Evolutionary conservation across 805 yeast genomes (phyloP).

Genomic region (Lachancea fermentati): DNA sequence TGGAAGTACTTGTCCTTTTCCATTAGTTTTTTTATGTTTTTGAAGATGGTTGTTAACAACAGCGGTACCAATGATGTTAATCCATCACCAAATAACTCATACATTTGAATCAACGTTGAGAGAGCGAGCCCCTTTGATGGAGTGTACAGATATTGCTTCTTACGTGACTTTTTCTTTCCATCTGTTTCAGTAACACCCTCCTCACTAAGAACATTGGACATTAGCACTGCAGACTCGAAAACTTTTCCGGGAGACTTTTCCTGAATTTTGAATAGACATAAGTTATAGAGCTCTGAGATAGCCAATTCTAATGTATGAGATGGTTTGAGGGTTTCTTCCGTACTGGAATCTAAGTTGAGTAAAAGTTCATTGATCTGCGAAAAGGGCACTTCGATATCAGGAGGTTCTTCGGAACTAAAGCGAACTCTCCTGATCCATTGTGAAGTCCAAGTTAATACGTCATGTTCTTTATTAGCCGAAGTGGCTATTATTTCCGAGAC

Average conservation of each 20-base stretch:
- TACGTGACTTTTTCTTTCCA: constrained; percentile 15
- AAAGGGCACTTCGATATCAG: neutral
- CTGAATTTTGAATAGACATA: constrained; percentile 13
- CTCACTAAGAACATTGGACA: constrained; percentile 26
- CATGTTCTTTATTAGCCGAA: constrained; percentile 19
- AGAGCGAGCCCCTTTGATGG: constrained; percentile 29
- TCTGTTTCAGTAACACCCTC: constrained; percentile 16
- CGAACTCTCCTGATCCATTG: neutral
- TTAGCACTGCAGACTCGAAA: constrained; percentile 26
- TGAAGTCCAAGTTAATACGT: constrained; percentile 14
- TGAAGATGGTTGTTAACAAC: constrained; percentile 26
- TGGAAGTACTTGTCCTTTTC: constrained; percentile 31
- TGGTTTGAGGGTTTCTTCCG: neutral
- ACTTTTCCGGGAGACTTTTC: constrained; percentile 19
- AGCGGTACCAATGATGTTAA: constrained; percentile 33
- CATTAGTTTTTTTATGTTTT: constrained; percentile 31
- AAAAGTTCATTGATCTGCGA: neutral
- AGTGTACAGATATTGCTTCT: constrained; percentile 21
- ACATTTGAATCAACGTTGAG: constrained; percentile 26
- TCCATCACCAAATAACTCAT: constrained; percentile 31
- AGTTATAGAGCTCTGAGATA: constrained; percentile 19
- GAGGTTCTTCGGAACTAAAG: neutral
- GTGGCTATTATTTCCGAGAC: neutral
- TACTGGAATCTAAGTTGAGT: neutral
- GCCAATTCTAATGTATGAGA: constrained; percentile 1